phyloP scores from a whole-genome alignment of 139 green algal genomes.

The Closterium sp. region DNA sequence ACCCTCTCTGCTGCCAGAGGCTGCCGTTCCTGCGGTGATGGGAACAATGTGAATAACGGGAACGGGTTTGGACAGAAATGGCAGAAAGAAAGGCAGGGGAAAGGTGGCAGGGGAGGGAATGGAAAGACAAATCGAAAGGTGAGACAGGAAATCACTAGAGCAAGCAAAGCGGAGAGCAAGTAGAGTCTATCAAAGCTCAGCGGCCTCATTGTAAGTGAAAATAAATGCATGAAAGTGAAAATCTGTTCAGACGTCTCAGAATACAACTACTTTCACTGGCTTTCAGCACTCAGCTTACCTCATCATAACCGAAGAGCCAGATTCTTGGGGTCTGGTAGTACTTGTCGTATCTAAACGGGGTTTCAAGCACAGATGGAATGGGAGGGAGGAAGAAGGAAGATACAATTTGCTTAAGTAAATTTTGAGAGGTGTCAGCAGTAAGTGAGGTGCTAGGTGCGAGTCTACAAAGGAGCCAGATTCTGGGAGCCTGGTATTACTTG shows the following conservation, averaged over 20 bases:
- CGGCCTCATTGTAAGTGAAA: too few relatives aligned
- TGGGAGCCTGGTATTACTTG: conserved; percentile 63
- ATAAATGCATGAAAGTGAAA: too few relatives aligned
- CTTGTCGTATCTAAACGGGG: conserved; percentile 62
- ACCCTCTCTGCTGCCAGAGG: conserved; percentile 41
- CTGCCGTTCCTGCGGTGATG: conserved; percentile 12
- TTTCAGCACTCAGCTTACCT: too few relatives aligned
- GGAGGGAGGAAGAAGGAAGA: too few relatives aligned
- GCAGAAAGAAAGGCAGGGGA: not conserved
- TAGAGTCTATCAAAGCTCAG: too few relatives aligned
- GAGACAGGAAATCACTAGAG: too few relatives aligned
- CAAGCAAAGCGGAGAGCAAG: too few relatives aligned
- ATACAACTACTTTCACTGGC: too few relatives aligned
- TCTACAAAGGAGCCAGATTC: conserved; percentile 62
- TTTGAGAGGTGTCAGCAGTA: too few relatives aligned
- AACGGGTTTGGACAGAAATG: not conserved
- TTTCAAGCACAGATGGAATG: too few relatives aligned
- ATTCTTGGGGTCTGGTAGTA: conserved; percentile 63
- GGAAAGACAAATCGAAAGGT: not conserved
- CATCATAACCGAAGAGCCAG: conserved; percentile 65
- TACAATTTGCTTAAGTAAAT: too few relatives aligned
- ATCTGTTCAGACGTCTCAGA: too few relatives aligned
- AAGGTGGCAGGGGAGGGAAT: not conserved
- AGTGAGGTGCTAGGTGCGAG: not conserved
- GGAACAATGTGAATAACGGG: not conserved